Base-by-base conservation (phyloP, 371 early-diverging fungal species). In the Mortierella sp. region DNA sequence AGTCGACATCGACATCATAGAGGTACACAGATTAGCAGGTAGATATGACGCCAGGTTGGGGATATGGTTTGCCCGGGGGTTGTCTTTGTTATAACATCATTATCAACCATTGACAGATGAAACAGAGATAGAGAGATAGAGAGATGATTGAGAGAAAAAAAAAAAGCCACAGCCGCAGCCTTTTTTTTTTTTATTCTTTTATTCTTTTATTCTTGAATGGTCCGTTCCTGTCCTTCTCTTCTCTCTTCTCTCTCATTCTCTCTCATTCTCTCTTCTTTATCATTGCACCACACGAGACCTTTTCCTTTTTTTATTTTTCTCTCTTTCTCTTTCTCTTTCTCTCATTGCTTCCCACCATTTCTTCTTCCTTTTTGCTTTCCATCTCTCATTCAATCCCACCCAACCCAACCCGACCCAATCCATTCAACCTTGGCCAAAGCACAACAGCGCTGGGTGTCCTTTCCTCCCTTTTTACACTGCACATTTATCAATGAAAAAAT, bases 401-500 rank as follows among this genome's bases (percentile, higher is more conserved):
- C 28, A 28, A 28, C 28, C 28, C 28, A 28, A 28, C 2, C 28
- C 28, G 2, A 6, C 32, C 8, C 32, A 43, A 43, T 43, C 33
- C 32, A 3, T 2, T 40, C 16, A 47, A 21, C 19, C 45, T 36
- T 36, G 36, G 36, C 36, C 36, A 36, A 36, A 8, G 6, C 45
- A 13, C 9, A 9, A 21, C 62, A 24, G 9, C 45, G 22, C 58
- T 32, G 13, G 43, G 15, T 33, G 10, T 24, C 60, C 40, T 58
- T 33, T 10, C n/a, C 40, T 21, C 62, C 45, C 45, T 24, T 24
- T 24, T 43, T 22, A 13, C 15, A n/a, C 32, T 38, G 36, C 8
- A 36, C 38, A 36, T 16, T 33, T 52, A 65, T 71, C 72, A 65
- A 71, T 71, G 72, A 71, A 59, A 64, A 65, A 70, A 45, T 32